Base-by-base conservation (phyloP, 2,329 filamentous ascomycete species). In the Penicillium corylophilum region DNA sequence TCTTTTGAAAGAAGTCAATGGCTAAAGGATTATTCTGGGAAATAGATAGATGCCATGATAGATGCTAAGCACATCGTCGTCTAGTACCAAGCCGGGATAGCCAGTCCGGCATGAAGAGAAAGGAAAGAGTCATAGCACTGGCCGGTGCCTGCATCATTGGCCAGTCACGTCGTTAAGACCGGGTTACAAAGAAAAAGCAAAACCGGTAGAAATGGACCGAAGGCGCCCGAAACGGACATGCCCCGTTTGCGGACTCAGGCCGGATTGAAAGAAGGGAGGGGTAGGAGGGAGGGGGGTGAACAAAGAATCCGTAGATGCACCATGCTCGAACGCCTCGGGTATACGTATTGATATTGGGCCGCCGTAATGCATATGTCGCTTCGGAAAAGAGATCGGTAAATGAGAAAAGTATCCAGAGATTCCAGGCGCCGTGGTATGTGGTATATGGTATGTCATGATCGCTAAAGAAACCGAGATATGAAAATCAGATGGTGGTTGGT, bases 91-190 rank as follows among this genome's bases (percentile, higher is more conserved):
- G 13, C 43, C 23, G 20, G 54, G 26, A 26, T 31, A 36, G 45
- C 29, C 44, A 38, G 39, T 23, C 31, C 41, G 15, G 18, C 6
- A 55, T 18, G 29, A 7, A 29, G 26, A 20, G 23, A 6, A 29
- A 45, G 44, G 18, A 39, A 24, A 45, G 33, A 47, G 48, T 18
- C 43, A 49, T 41, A 13, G 24, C 12, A 24, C 55, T 47, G 38
- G 46, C 43, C 33, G 52, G 53, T 56, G 56, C 54, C 59, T 56
- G 60, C 54, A 53, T 57, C 45, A 57, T 60, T 53, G 56, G 53
- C 53, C 48, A 60, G 51, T 44, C 47, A 51, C 46, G 46, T 62
- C 46, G 44, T 53, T 50, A 59, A 59, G 48, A 47, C 42, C 41
- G 45, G 44, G 28, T 54, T 47, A 48, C 46, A 47, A 48, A 46